A percentile compares a stretch with the other conserved stretches of the same genome.
Evolutionary conservation across 2,329 filamentous ascomycete species (phyloP).

Genomic region (Rasamsonia emersonii): DNA sequence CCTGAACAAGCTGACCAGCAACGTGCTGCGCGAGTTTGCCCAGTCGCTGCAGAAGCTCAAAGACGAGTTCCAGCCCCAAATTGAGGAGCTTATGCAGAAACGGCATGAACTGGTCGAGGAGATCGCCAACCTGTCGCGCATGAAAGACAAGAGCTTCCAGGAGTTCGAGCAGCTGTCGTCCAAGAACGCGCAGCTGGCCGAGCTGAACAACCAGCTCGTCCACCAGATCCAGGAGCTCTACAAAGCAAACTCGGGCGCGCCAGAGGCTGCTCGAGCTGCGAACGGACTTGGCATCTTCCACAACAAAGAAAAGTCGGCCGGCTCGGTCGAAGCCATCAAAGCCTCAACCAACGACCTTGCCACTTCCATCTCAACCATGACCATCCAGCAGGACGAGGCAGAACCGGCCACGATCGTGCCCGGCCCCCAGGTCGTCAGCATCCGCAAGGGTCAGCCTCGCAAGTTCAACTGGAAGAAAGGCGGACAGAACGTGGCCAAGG

Average conservation of each 20-base stretch:
- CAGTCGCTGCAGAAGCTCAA: constrained; percentile 61
- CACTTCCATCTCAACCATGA: constrained; percentile 48
- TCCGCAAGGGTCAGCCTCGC: constrained; percentile 85
- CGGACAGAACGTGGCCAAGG: constrained; percentile 85
- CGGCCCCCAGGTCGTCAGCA: constrained; percentile 89
- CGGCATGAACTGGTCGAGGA: constrained; percentile 78
- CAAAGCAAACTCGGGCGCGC: constrained; percentile 53
- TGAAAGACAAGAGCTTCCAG: constrained; percentile 86
- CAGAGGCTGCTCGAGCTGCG: constrained; percentile 22
- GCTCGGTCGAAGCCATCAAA: constrained; percentile 37
- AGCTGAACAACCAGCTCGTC: constrained; percentile 92
- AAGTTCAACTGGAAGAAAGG: constrained; percentile 99
- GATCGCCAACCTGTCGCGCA: constrained; percentile 68
- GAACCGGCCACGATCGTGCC: constrained; percentile 52
- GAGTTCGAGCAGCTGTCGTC: constrained; percentile 92
- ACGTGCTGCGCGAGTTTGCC: constrained; percentile 54
- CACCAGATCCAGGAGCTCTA: constrained; percentile 91
- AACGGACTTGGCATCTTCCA: constrained; percentile 58
- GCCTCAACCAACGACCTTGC: constrained; percentile 42
- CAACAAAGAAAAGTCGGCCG: constrained; percentile 42
- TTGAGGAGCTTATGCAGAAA: constrained; percentile 85
- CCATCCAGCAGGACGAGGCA: constrained; percentile 57
- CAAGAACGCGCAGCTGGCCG: constrained; percentile 88
- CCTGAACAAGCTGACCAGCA: constrained; percentile 58
- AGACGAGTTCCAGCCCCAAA: constrained; percentile 63